These are phyloP conservation scores for Pseudonitzschia delicatissima DNA, from an alignment of 108 stramenopile genomes.

Conservation along the genomic window DNA sequence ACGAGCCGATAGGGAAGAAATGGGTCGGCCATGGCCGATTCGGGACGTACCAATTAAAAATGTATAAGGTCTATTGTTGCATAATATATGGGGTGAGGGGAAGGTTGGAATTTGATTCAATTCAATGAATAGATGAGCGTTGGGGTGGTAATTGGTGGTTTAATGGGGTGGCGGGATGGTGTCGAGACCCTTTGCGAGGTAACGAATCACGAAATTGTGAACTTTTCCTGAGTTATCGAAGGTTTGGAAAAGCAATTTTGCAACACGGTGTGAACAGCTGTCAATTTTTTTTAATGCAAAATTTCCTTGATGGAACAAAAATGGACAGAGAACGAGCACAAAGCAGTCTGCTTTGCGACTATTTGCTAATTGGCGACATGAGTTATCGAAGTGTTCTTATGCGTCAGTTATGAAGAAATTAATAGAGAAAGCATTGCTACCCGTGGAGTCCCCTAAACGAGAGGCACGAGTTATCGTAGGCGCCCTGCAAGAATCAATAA, in stretches of 20 bases:
- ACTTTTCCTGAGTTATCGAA: no score
- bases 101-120: constrained; percentile 6
- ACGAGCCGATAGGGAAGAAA: background rate
- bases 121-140: background rate
- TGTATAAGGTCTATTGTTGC: background rate
- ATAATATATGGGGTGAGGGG: background rate
- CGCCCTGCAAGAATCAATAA: no score
- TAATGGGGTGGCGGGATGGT: background rate
- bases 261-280: constrained; percentile 5
- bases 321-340: background rate
- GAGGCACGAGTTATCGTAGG: background rate
- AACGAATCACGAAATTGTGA: constrained; percentile 5
- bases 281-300: constrained; percentile 5
- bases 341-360: background rate
- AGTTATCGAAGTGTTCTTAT: background rate
- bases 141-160: background rate
- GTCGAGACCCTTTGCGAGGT: background rate
- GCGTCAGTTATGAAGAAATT: background rate
- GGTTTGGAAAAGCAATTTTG: background rate
- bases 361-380: background rate
- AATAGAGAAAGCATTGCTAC: background rate
- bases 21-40: background rate
- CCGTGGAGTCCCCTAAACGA: background rate
- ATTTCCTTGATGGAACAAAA: background rate
- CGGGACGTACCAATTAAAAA: background rate